phyloP scores from a whole-genome alignment of 805 yeast species.

The Sporopachydermia lactativora region DNA sequence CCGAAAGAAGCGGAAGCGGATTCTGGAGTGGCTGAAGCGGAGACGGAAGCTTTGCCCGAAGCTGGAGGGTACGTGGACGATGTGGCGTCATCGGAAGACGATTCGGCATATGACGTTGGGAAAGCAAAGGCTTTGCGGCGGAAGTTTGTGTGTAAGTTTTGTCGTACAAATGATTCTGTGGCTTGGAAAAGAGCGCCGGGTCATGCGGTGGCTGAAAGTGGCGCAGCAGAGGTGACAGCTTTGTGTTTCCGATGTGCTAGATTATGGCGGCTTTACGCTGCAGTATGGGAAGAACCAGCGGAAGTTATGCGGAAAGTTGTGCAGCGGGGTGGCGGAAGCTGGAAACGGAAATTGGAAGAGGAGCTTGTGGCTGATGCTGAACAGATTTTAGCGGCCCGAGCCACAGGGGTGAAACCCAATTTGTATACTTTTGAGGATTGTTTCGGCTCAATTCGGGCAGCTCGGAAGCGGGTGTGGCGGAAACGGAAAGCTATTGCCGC shows the following conservation, averaged over 20 bases:
- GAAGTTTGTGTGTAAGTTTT: constrained; percentile 54
- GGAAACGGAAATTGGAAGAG: constrained; percentile 50
- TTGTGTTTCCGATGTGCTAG: constrained; percentile 80
- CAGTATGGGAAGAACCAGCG: constrained; percentile 69
- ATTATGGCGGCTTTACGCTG: constrained; percentile 83
- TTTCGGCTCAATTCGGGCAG: constrained; percentile 9
- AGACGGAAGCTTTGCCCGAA: constrained; percentile 8
- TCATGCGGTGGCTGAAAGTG: constrained; percentile 23
- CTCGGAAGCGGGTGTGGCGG: constrained; percentile 7
- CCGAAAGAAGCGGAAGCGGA: constrained; percentile 14
- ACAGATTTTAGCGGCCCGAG: constrained; percentile 41
- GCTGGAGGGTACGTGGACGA: constrained; percentile 26
- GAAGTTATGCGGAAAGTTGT: constrained; percentile 39
- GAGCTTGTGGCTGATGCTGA: constrained; percentile 28
- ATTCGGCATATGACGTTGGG: constrained; percentile 49
- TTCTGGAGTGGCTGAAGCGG: constrained; percentile 9
- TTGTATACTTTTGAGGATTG: neutral
- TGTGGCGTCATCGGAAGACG: constrained; percentile 54
- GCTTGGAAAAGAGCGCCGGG: constrained; percentile 71
- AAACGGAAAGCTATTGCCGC: neutral
- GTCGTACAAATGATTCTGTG: constrained; percentile 38
- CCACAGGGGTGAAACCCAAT: neutral
- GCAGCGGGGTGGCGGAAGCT: constrained; percentile 32
- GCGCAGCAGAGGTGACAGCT: constrained; percentile 32
- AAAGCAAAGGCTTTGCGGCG: constrained; percentile 29